Evolutionary conservation across 768 basidiomycete species (phyloP), one percentile per base, ranked within the genome.

Genomic region (Cubamyces lactineus): DNA sequence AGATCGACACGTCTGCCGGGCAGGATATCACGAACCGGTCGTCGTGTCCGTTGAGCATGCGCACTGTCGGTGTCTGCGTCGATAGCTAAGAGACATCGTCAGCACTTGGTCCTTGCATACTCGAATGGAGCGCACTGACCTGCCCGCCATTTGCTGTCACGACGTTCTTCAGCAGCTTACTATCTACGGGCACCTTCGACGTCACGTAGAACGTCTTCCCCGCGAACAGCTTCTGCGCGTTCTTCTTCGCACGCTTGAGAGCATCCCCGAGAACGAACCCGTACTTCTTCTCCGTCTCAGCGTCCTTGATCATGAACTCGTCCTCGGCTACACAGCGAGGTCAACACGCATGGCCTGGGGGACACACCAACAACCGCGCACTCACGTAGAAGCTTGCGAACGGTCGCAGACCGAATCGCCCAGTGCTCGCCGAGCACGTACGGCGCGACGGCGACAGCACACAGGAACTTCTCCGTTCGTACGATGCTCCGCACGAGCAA

Each of bases 391-490:
- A 95, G 75, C 40, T 75, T 77, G 45, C 82, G 84, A 7, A 80
- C 79, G 30, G 78, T 78, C 3, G 83, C 81, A 12, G 84, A 89
- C 0, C 82, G 81, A 5, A 72, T 77, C 5, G 89, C 82, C 95
- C 94, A 97, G 38, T 82, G 76, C 54, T 81, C 80, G 3, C 79
- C 82, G 21, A 97, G 74, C 49, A 96, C 78, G 62, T 78, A 79
- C 0, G 90, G 87, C 0, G 82, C 84, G 0, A 73, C 74, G 0
- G 89, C 80, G 66, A 96, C 76, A 0, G 91, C 92, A 66, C 86
- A 86, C 0, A 97, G 78, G 70, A 96, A 90, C 72, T 96, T 97
- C 70, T 94, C 91, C 1, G 95, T 96, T 5, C 94, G 84, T 5
- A 88, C 85, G 24, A 96, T 78, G 26, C 79, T 78, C 38, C 81